Percentiles rank a stretch among this genome's conserved stretches.
phyloP scores from a whole-genome alignment of 2,329 filamentous ascomycete species.

The Dendrostoma leiphaemia region DNA sequence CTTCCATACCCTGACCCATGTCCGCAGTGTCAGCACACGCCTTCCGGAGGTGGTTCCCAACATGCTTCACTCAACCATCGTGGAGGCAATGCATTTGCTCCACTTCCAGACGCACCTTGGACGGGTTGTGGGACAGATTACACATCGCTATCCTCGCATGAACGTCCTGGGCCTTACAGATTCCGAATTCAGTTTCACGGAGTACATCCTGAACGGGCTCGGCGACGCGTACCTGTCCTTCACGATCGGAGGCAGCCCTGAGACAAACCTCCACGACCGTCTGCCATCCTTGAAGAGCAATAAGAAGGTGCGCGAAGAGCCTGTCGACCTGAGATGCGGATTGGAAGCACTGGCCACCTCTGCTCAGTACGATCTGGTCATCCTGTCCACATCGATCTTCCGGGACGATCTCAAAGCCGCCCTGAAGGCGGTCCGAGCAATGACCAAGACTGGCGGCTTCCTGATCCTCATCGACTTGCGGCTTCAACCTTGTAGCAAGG shows the following conservation, averaged over 20 bases:
- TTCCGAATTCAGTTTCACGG: conserved; percentile 27
- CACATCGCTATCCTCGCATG: conserved; percentile 38
- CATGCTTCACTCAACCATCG: conserved; percentile 24
- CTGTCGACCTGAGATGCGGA: conserved; percentile 23
- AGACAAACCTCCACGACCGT: conserved; percentile 21
- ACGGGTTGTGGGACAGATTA: conserved; percentile 34
- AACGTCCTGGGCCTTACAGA: conserved; percentile 36
- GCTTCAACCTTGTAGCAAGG: conserved; percentile 20
- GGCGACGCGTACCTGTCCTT: conserved; percentile 30
- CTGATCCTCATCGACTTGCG: conserved; percentile 29
- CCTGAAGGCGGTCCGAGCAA: conserved; percentile 18
- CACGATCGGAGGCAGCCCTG: conserved; percentile 23
- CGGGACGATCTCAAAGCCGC: neutral
- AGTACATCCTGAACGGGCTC: conserved; percentile 31
- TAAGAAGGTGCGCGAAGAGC: conserved; percentile 19
- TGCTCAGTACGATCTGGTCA: conserved; percentile 26
- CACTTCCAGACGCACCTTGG: conserved; percentile 33
- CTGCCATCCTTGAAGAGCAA: conserved; percentile 5
- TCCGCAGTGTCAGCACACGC: conserved; percentile 26
- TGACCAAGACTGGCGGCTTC: conserved; percentile 31
- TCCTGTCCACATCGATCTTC: conserved; percentile 24
- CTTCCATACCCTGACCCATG: conserved; percentile 26
- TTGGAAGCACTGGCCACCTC: conserved; percentile 12
- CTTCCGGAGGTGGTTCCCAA: conserved; percentile 25
- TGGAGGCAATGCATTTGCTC: conserved; percentile 30